Conservation (phyloP, 73 alveolate species). For the Tetrahymena borealis region DNA sequence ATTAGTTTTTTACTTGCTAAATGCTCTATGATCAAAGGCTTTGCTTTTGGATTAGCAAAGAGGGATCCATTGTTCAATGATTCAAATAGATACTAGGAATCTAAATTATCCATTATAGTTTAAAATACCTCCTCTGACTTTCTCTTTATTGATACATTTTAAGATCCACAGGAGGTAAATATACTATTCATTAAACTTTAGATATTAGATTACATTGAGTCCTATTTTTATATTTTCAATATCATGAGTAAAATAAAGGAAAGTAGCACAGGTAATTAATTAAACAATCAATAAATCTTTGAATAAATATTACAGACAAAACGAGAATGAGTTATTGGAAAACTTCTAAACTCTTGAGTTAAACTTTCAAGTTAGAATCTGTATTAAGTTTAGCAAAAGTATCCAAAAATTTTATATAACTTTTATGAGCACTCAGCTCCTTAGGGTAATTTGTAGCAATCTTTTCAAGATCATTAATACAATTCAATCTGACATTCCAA, state of each 20-base stretch:
- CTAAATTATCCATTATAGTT: neutral
- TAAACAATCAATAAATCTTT: too few species aligned
- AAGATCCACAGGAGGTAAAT: neutral
- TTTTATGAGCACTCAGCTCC: neutral
- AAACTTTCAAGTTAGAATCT: neutral
- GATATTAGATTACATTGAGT: neutral
- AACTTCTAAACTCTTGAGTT: neutral
- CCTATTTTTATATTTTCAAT: neutral
- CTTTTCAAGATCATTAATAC: neutral
- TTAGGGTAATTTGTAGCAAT: neutral
- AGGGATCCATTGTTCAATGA: neutral
- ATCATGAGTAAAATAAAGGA: too few species aligned
- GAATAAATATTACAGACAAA: neutral
- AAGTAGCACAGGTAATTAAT: too few species aligned
- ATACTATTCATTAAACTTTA: neutral
- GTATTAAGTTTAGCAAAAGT: neutral
- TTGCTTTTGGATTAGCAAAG: neutral
- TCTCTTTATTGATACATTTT: neutral
- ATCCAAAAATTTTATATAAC: neutral
- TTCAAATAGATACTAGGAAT: neutral
- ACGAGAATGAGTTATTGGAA: neutral
- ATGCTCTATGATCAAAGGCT: neutral
- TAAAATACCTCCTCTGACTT: neutral
- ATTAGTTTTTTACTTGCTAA: neutral
- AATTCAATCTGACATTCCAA: neutral